These are phyloP conservation scores for Symmetrospora coprosmae DNA, from an alignment of 768 basidiomycete genomes.

Conservation along the genomic window DNA sequence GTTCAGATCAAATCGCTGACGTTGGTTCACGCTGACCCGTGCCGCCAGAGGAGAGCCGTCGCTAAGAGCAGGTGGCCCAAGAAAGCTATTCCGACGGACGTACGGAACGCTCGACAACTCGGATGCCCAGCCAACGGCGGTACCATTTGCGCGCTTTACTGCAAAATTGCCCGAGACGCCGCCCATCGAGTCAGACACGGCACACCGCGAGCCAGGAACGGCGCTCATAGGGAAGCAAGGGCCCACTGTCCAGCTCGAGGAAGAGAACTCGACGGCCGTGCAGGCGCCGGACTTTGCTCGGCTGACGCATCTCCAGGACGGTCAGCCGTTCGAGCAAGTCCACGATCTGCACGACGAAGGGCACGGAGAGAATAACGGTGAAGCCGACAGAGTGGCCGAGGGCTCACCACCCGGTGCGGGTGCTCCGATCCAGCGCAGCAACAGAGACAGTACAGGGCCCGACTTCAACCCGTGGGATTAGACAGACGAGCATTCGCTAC, in stretches of 20 bases:
- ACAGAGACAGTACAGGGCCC: not conserved
- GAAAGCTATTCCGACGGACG: conserved; percentile 12
- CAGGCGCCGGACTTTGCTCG: not conserved
- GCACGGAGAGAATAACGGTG: too few species aligned
- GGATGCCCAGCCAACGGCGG: not conserved
- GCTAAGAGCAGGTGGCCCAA: not conserved
- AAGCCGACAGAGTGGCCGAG: too few species aligned
- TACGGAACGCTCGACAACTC: conserved; percentile 5
- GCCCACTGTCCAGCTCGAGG: too few species aligned
- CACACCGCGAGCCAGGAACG: not conserved
- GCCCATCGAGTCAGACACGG: not conserved
- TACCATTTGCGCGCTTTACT: not conserved
- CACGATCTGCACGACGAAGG: too few species aligned
- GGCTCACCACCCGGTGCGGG: too few species aligned
- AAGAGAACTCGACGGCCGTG: too few species aligned
- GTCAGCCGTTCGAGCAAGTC: not conserved
- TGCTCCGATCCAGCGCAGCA: too few species aligned
- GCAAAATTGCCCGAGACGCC: not conserved
- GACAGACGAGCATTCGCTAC: too few species aligned
- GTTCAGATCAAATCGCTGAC: not conserved
- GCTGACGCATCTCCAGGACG: conserved; percentile 3
- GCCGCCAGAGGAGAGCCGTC: not conserved
- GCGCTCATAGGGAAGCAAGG: not conserved
- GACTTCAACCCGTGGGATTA: conserved; percentile 12
- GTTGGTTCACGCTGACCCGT: not conserved